A percentile compares a stretch with the other conserved stretches of the same genome.
Conservation (phyloP, 2,329 filamentous ascomycete genomes). For the Penicillium oxalicum region DNA sequence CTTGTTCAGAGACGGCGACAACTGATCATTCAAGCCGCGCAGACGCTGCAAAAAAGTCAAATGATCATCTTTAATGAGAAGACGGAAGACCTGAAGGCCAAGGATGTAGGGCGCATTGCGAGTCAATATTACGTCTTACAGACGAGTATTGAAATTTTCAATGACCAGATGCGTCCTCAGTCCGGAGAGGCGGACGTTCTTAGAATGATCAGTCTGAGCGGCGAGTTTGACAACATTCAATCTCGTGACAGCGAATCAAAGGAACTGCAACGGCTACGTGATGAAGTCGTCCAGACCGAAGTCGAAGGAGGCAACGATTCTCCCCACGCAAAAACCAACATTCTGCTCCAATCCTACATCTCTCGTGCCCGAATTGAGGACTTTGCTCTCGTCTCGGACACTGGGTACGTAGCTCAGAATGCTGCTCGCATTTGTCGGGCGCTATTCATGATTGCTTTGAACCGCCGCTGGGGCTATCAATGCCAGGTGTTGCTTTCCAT, state of each 20-base stretch:
- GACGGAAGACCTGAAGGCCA: slow-evolving; percentile 86
- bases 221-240: slow-evolving; percentile 96
- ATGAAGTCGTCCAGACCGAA: slow-evolving; percentile 68
- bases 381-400: slow-evolving; percentile 86
- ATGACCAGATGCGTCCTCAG: slow-evolving; percentile 80
- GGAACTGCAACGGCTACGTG: slow-evolving; percentile 69
- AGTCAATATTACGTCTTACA: slow-evolving; percentile 96
- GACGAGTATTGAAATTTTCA: slow-evolving; percentile 92
- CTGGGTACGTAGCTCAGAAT: slow-evolving; percentile 92
- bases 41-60: slow-evolving; percentile 81
- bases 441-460: slow-evolving; percentile 94
- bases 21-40: slow-evolving; percentile 80
- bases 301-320: slow-evolving; percentile 62
- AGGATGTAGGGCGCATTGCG: slow-evolving; percentile 92
- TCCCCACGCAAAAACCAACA: slow-evolving; percentile 89
- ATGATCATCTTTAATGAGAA: slow-evolving; percentile 99
- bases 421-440: slow-evolving; percentile 89
- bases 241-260: slow-evolving; percentile 83
- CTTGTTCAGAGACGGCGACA: slow-evolving; percentile 80
- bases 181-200: slow-evolving; percentile 87
- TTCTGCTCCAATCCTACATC: slow-evolving; percentile 89
- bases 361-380: slow-evolving; percentile 82
- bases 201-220: slow-evolving; percentile 95
- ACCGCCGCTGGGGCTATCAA: slow-evolving; percentile 91
- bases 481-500: slow-evolving; percentile 85